Percentiles rank a stretch among this genome's conserved stretches.
Conservation (phyloP, 1,284 basidiomycete genomes). For the Austropuccinia psidii region DNA sequence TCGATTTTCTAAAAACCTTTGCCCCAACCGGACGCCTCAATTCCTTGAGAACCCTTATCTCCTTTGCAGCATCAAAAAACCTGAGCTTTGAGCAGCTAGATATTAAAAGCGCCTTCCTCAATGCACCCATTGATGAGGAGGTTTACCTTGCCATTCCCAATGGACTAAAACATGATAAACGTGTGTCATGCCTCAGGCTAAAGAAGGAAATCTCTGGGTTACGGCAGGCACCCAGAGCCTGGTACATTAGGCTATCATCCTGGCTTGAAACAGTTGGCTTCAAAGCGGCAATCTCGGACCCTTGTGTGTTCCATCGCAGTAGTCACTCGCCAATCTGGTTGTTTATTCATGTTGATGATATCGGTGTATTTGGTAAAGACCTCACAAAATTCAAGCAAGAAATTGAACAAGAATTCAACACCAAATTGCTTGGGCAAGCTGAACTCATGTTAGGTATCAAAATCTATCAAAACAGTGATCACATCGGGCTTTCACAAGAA, state of each 20-base stretch:
- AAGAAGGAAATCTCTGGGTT: not conserved
- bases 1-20: not conserved
- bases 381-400: not conserved
- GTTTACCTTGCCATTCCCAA: not conserved
- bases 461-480: not conserved
- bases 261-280: not conserved
- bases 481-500: constrained; percentile 3
- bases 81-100: constrained; percentile 8
- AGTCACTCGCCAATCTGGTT: not conserved
- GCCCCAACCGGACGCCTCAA: not conserved
- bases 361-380: not conserved
- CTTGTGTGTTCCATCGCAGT: not conserved
- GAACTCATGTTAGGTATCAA: constrained; percentile 25
- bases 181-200: not conserved
- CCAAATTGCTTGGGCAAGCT: constrained; percentile 14
- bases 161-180: not conserved
- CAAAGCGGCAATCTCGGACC: not conserved
- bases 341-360: not conserved
- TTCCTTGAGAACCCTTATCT: not conserved
- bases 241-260: not conserved
- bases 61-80: not conserved
- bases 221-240: not conserved
- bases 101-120: constrained; percentile 7
- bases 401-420: constrained; percentile 19
- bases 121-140: not conserved